Evolutionary conservation across 208 protist species (phyloP).

Genomic region (Leishmania major): DNA sequence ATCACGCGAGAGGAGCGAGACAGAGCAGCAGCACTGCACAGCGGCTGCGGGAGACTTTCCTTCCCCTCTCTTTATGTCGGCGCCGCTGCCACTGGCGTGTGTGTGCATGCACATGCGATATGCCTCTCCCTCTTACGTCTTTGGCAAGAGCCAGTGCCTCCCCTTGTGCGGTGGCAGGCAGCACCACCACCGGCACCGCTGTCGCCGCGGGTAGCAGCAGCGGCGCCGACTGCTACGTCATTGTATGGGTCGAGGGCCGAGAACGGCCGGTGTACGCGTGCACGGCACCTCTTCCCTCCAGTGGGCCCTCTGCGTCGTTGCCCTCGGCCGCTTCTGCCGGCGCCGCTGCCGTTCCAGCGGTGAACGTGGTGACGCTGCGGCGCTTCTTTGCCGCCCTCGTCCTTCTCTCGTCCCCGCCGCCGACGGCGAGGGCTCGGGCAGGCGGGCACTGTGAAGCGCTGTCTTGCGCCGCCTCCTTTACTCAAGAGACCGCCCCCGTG

Average conservation of each 20-base stretch:
- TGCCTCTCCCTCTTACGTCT: not conserved
- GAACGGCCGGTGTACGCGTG: constrained; percentile 16
- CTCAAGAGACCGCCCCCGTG: not conserved
- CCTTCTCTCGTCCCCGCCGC: constrained; percentile 1
- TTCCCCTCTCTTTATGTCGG: not conserved
- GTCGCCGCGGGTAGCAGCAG: not conserved
- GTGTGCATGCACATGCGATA: not conserved
- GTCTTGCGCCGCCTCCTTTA: constrained; percentile 6
- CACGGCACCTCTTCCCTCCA: not conserved
- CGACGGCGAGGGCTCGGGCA: not conserved
- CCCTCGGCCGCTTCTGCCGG: not conserved
- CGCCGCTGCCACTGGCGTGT: not conserved
- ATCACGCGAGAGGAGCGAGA: not conserved
- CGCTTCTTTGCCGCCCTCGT: constrained; percentile 17
- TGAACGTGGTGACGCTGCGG: constrained; percentile 10
- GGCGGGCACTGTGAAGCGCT: not conserved
- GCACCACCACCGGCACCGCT: not conserved
- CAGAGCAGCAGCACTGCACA: not conserved
- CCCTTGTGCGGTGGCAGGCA: not conserved
- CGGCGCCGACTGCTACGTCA: constrained; percentile 6
- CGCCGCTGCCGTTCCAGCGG: not conserved
- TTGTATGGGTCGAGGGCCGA: constrained; percentile 17
- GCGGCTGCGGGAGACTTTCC: not conserved
- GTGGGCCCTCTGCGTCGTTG: not conserved
- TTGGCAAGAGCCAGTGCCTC: not conserved